phyloP scores from a whole-genome alignment of 768 basidiomycete species.

The Mycena rosella region DNA sequence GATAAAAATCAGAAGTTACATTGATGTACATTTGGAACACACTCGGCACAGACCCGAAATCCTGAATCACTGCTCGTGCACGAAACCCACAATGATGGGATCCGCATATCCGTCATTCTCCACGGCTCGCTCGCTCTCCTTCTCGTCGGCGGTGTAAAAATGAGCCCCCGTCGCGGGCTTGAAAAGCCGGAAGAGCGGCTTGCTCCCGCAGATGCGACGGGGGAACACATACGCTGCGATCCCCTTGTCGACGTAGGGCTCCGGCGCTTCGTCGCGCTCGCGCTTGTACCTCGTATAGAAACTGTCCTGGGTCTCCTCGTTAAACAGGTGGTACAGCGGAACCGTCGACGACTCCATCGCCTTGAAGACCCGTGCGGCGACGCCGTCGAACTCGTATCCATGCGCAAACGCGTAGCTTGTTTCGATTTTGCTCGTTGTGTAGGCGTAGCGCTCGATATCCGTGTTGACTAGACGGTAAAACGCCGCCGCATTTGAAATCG shows the following conservation, averaged over 20 bases:
- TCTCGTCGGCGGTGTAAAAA: conserved; percentile 19
- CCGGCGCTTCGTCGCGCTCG: conserved; percentile 5
- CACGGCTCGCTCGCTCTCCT: neutral
- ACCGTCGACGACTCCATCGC: conserved; percentile 2
- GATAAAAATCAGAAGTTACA: no score
- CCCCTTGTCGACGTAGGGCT: neutral
- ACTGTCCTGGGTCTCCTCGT: neutral
- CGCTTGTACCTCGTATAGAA: neutral
- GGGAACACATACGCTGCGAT: conserved; percentile 18
- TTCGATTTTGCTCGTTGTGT: no score
- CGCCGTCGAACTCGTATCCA: conserved; percentile 18
- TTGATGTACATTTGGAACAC: no score
- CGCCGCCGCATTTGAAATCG: no score
- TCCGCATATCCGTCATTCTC: no score
- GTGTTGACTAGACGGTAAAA: no score
- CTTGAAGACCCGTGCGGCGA: conserved; percentile 12
- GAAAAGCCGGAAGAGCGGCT: conserved; percentile 18
- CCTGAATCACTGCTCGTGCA: no score
- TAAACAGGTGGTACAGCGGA: conserved; percentile 19
- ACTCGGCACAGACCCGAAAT: no score
- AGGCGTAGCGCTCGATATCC: no score
- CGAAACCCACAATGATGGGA: no score
- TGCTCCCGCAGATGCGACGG: conserved; percentile 12
- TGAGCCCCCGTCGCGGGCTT: neutral
- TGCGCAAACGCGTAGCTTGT: neutral